Evolutionary conservation across 2,329 filamentous ascomycete genomes (phyloP).

Genomic region (Venturia nashicola): DNA sequence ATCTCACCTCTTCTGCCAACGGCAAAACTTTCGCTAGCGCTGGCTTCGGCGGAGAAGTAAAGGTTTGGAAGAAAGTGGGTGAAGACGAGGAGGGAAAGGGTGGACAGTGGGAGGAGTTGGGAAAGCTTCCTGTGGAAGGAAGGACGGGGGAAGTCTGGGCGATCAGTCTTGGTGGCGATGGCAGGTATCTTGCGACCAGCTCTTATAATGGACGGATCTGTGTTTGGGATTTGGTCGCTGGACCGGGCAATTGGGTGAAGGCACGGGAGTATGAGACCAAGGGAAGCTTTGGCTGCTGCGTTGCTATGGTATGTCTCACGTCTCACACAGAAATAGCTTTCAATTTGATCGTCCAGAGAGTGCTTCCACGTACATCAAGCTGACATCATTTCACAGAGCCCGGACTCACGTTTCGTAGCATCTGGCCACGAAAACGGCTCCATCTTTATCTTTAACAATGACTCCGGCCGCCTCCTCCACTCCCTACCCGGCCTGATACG

Average conservation of each 20-base stretch:
- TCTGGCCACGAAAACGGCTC: slow-evolving; percentile 87
- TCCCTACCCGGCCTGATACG: slow-evolving; percentile 78
- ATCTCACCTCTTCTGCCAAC: slow-evolving; percentile 59
- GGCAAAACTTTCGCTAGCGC: slow-evolving; percentile 67
- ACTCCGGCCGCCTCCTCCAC: slow-evolving; percentile 72
- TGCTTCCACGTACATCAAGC: not conserved
- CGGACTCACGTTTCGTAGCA: slow-evolving; percentile 73
- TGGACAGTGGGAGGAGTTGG: slow-evolving; percentile 17
- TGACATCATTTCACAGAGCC: slow-evolving; percentile 30
- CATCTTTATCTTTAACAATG: slow-evolving; percentile 91
- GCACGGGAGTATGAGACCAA: slow-evolving; percentile 82
- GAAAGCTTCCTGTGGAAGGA: not conserved
- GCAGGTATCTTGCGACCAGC: slow-evolving; percentile 72
- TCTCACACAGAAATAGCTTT: not conserved
- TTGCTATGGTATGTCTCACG: slow-evolving; percentile 52
- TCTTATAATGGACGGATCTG: slow-evolving; percentile 81
- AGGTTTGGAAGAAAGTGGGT: slow-evolving; percentile 57
- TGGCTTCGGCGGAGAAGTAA: slow-evolving; percentile 82
- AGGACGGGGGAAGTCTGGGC: slow-evolving; percentile 53
- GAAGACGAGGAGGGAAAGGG: slow-evolving; percentile 36
- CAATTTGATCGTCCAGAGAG: not conserved
- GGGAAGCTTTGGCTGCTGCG: slow-evolving; percentile 79
- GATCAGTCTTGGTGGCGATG: slow-evolving; percentile 71
- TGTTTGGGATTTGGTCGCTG: slow-evolving; percentile 59
- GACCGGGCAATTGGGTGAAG: slow-evolving; percentile 38